Evolutionary conservation across 2,329 filamentous ascomycete species (phyloP), one percentile per base, ranked within the genome.

Genomic region (Diaporthe helianthi): DNA sequence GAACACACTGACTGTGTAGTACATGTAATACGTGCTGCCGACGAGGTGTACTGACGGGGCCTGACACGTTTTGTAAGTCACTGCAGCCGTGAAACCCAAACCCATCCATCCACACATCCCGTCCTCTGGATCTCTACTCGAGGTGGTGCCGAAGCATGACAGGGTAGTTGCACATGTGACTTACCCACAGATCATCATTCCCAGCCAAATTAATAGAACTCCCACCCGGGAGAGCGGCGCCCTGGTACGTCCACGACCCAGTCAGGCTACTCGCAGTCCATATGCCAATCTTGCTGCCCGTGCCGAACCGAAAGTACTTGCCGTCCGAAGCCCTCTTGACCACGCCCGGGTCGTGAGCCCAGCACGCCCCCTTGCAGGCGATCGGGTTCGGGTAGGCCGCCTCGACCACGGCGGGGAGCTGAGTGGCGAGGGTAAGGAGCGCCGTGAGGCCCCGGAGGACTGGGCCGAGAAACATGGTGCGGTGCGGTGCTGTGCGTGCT

Each of bases 1-100:
- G 72, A 90, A 90, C 0, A 84, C 81, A 44, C 85, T 88, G n/a
- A 91, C 87, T 1, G 86, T 82, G 78, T 92, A 91, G 83, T 90
- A 91, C n/a, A 92, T 84, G 73, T 90, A 85, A 79, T 91, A 92
- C 0, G 82, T 81, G 66, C 79, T 80, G 71, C 85, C 85, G n/a
- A 92, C 81, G 19, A 85, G 79, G 22, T 80, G 77, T 17, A 90
- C 85, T 72, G 92, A 89, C 0, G 90, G 90, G 2, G 90, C 90
- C 88, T 89, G 49, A 1, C 3, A 8, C 8, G 17, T 13, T 13
- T 19, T 65, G 49, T 53, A 8, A 67, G 15, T 13, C 6, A 8
- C 5, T 44, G 38, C 36, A 38, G 9, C 33, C 33, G 12, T 33
- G 12, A 41, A 17, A 5, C 38, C 8, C 17, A 19, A 8, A 8